These are phyloP conservation scores for Mycena haematopus DNA, from an alignment of 768 basidiomycete genomes.

Conservation along the genomic window DNA sequence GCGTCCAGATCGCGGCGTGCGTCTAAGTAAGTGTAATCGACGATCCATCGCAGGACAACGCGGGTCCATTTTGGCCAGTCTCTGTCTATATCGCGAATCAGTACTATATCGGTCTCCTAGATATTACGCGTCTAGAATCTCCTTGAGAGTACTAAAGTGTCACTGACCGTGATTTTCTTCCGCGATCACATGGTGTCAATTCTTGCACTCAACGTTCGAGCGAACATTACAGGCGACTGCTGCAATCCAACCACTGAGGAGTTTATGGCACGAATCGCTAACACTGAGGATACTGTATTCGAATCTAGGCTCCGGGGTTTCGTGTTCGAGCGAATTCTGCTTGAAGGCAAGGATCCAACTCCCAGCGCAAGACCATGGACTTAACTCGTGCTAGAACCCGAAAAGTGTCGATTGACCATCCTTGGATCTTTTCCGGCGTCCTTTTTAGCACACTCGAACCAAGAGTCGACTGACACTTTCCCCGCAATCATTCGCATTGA, in stretches of 20 bases:
- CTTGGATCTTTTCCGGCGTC: constrained; percentile 67
- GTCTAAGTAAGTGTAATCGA: not conserved
- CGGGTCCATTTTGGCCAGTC: not conserved
- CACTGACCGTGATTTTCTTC: constrained; percentile 1
- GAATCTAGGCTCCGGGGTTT: constrained; percentile 20
- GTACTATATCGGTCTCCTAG: not conserved
- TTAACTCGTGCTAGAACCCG: constrained; percentile 27
- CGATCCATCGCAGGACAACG: not conserved
- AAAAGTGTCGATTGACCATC: constrained; percentile 51
- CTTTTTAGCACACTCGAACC: constrained; percentile 16
- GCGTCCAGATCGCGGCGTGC: too few relatives aligned
- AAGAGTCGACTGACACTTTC: constrained; percentile 35
- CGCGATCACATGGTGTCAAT: constrained; percentile 27
- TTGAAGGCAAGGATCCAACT: constrained; percentile 19
- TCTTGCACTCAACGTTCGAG: not conserved
- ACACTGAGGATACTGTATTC: not conserved
- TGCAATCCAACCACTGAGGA: not conserved
- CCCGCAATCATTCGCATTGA: constrained; percentile 79
- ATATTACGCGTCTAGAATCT: not conserved
- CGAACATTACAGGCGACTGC: not conserved
- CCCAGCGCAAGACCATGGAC: not conserved
- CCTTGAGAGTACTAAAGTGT: not conserved
- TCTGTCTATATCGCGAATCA: not conserved
- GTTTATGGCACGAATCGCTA: not conserved
- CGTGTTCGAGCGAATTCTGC: constrained; percentile 27